Base-by-base conservation (phyloP, 306 rosid genomes). In the Cicer cuneatum region DNA sequence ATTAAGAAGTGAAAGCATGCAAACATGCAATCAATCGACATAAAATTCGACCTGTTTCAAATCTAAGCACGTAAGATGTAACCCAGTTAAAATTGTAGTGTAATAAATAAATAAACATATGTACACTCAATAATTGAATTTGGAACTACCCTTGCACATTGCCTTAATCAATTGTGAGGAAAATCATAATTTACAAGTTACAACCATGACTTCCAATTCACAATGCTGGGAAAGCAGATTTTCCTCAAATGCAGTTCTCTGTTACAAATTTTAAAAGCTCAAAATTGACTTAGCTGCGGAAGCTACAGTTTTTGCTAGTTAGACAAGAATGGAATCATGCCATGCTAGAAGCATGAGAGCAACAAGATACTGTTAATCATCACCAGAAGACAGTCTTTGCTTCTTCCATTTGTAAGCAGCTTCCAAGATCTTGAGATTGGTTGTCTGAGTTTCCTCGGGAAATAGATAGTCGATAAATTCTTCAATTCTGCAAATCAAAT, bases 391-490 rank as follows among this genome's bases (percentile, higher is more conserved):
- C 40, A 82, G 59, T 53, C 87, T 93, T 64, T 88, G 98, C 86
- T 79, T 91, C 88, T 93, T 93, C 96, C 98, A 91, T 72, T 77
- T 86, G 78, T 91, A 88, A 5, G 98, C 98, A 12, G 98, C 98
- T 82, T 94, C 97, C 82, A 94, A 81, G 52, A 91, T 91, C 87
- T 89, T 93, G 51, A 89, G 90, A 85, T 90, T 91, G 8, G 97
- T 90, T 5, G 95, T 88, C 75, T 88, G 95, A 1, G 93, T 81
- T 80, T 91, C 96, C 18, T 94, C 94, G 0, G 96, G 97, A 83
- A 93, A 93, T 39, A 88, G 15, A 78, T 89, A 93, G 78, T 90
- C 93, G 5, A 88, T 83, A 84, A 85, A 88, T 63, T 91, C 96
- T 84, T 94, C 97, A 33, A 71, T 87, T 85, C 98, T 93, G 96